Conservation (phyloP, 2,329 filamentous ascomycete species). For the Ascochyta rabiei region DNA sequence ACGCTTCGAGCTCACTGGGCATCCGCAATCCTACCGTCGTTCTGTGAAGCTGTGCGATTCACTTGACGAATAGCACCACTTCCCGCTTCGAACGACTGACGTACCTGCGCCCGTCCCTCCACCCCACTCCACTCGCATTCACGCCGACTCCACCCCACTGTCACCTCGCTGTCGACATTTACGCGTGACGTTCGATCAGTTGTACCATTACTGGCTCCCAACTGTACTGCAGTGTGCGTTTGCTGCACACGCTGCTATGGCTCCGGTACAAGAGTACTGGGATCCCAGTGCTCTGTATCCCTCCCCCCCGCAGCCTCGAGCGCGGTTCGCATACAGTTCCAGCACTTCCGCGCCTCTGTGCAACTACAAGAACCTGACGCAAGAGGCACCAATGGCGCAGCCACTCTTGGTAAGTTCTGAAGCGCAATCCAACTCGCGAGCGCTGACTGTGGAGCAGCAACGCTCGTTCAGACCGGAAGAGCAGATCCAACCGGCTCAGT, state of each 20-base stretch:
- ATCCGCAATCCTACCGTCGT: constrained; percentile 26
- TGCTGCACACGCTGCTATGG: constrained; percentile 20
- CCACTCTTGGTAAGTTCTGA: constrained; percentile 20
- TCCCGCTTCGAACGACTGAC: constrained; percentile 27
- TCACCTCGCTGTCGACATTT: constrained; percentile 5
- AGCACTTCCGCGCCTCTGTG: not conserved
- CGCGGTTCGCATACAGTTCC: constrained; percentile 4
- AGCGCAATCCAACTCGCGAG: not conserved
- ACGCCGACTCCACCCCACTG: constrained; percentile 18
- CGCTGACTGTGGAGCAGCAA: constrained; percentile 16
- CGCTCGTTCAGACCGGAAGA: constrained; percentile 14
- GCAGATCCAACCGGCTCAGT: constrained; percentile 8
- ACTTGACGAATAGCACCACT: constrained; percentile 27
- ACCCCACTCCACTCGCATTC: constrained; percentile 25
- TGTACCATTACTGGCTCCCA: constrained; percentile 3
- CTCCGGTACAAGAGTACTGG: constrained; percentile 19
- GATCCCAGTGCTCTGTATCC: constrained; percentile 3
- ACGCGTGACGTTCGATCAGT: constrained; percentile 1
- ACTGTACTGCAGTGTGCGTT: not conserved
- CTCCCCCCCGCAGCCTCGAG: constrained; percentile 9
- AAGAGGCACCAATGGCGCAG: constrained; percentile 21
- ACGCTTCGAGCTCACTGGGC: constrained; percentile 1
- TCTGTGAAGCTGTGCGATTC: constrained; percentile 31
- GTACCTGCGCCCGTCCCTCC: constrained; percentile 17
- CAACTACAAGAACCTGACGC: not conserved